Evolutionary conservation across 1,139 yeast species (phyloP), one percentile per base, ranked within the genome.

Genomic region (Yamadazyma atlantica): DNA sequence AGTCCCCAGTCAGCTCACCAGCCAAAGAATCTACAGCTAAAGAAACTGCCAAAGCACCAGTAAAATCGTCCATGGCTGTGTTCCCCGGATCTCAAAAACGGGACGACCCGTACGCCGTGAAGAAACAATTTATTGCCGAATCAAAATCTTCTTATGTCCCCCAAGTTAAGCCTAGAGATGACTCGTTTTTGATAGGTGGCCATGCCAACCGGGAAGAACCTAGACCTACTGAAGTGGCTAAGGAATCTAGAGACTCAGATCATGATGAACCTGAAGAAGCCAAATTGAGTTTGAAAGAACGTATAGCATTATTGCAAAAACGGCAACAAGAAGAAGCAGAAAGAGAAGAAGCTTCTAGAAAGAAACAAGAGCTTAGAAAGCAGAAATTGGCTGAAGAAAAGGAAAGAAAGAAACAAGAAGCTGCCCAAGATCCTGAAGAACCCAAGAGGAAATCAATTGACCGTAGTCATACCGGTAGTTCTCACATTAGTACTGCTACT

Each of bases 251-350:
- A 16, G 48, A 45, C 14, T 45, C 39, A 6, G 46, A 39, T 3
- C 78, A 69, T 19, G 77, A 35, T 11, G 50, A 43, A 9, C 46
- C 45, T 9, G 53, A 47, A 4, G 55, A 51, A 27, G 53, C 46
- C 10, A 82, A 85, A 49, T 64, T 89, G 66, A 83, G 95, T 40
- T 69, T 92, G 54, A 85, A 85, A 55, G 97, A 92, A 49, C 75
- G 97, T 47, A 88, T 92, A 55, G 87, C 87, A 9, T 57, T 87
- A 54, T 69, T 92, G 38, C 96, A 90, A 56, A 78, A 87, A 54
- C 82, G 82, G 42, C 96, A 87, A 57, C 77, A 78, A 40, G 88
- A 85, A 52, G 95, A 87, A 53, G 87, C 85, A 4, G 90, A 85
- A 49, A 75, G 85, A 36, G 80, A 79, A 41, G 86, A 75, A 19